These are phyloP conservation scores for Brettanomyces anomalus DNA, from an alignment of 805 yeast species.

Conservation along the genomic window DNA sequence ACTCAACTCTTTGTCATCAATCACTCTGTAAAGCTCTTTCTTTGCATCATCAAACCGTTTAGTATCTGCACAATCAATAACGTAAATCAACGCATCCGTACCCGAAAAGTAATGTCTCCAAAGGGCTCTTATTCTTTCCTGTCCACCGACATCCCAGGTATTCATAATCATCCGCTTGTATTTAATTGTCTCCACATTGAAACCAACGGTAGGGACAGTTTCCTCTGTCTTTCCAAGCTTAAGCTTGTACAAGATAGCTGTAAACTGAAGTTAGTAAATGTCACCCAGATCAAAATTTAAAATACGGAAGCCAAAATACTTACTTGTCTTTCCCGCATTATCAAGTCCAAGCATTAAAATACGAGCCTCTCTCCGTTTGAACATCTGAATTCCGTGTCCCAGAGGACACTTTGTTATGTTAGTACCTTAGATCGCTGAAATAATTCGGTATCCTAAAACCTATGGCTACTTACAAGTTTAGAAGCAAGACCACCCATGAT, in stretches of 20 bases:
- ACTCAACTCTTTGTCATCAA: conserved; percentile 76
- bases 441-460: no score
- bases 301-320: conserved; percentile 11
- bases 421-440: no score
- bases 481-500: no score
- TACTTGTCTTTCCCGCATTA: conserved; percentile 92
- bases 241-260: conserved; percentile 67
- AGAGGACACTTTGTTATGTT: no score
- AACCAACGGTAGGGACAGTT: conserved; percentile 90
- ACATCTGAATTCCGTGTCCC: neutral
- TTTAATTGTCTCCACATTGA: conserved; percentile 65
- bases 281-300: neutral
- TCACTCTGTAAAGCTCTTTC: conserved; percentile 65
- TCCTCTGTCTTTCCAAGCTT: conserved; percentile 67
- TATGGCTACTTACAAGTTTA: no score
- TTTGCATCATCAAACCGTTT: conserved; percentile 70
- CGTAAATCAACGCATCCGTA: conserved; percentile 85
- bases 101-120: conserved; percentile 97
- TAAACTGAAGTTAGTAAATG: neutral
- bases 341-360: conserved; percentile 86
- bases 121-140: conserved; percentile 79
- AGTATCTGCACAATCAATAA: conserved; percentile 73
- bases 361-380: conserved; percentile 61
- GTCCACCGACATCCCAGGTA: conserved; percentile 92
- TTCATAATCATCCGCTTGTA: conserved; percentile 40